These are phyloP conservation scores for Mortierella sp. DNA, from an alignment of 371 early-diverging fungal species.

Conservation along the genomic window DNA sequence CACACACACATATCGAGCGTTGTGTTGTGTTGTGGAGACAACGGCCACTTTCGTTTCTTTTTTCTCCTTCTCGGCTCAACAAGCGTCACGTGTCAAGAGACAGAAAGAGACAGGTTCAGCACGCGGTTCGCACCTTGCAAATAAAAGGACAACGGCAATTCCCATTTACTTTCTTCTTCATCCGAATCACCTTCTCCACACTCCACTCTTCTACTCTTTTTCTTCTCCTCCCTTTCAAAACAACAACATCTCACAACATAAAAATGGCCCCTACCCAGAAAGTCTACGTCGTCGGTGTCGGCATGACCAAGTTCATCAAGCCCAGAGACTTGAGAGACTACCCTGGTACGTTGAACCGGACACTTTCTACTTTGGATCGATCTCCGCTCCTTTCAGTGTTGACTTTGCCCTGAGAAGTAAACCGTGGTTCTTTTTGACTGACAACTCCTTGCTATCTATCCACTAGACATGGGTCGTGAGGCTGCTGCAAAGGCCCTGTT, in stretches of 20 bases:
- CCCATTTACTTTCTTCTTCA: background rate
- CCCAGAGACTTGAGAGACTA: slow-evolving; percentile 72
- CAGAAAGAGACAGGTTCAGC: background rate
- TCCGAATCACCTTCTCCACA: background rate
- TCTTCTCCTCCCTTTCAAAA: no score
- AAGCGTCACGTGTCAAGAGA: slow-evolving; percentile 3
- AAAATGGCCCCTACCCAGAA: slow-evolving; percentile 56
- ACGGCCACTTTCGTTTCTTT: background rate
- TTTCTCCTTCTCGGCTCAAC: background rate
- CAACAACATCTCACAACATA: background rate
- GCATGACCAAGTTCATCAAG: slow-evolving; percentile 78
- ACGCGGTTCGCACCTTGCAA: background rate
- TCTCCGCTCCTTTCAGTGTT: slow-evolving; percentile 2
- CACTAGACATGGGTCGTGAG: slow-evolving; percentile 76
- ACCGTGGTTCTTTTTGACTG: slow-evolving; percentile 18
- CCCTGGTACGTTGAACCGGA: slow-evolving; percentile 59
- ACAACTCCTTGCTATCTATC: background rate
- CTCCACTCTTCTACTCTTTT: background rate
- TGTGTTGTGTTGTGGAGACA: background rate
- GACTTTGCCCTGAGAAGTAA: background rate
- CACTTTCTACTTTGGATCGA: background rate
- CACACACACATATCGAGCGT: background rate
- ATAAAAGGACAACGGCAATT: background rate
- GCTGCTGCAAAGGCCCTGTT: slow-evolving; percentile 82
- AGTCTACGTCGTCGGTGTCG: slow-evolving; percentile 71